Evolutionary conservation across 2,329 filamentous ascomycete genomes (phyloP), one percentile per base, ranked within the genome.

Genomic region (Pleurostoma richardsiae): DNA sequence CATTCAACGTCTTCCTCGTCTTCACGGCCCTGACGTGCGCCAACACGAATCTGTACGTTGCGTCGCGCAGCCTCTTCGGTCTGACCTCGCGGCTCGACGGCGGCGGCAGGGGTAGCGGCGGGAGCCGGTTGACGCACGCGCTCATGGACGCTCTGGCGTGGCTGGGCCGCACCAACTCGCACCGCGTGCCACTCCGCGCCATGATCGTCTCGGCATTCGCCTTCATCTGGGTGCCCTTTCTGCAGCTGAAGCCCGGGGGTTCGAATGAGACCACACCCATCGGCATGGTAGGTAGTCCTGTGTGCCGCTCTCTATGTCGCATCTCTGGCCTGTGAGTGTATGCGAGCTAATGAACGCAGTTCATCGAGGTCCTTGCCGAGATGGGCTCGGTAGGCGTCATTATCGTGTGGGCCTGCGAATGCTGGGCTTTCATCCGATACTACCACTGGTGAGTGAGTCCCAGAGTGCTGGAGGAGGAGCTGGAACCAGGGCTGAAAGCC

Each of bases 151-250:
- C 30, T 61, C 49, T 65, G n/a, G 58, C 61, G 1, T 63, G 54
- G 50, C 56, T 66, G 27, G 62, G 61, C 3, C 56, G 54, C 46
- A 65, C 60, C 2, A 63, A 62, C 36, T 49, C 51, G 4, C 52
- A 53, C 33, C 58, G 56, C 29, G 66, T 71, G 6, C 67, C 68
- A 1, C 56, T 67, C 42, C 56, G 64, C 2, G 66, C 68, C 2
- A 61, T 71, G 52, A 52, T 68, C 6, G 54, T 68, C 26, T 70
- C 68, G 2, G 60, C 65, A 2, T 42, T 67, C 4, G 54, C 54
- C n/a, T 70, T 71, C 43, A 56, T 59, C 45, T 71, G 68, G 68
- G 61, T 71, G 7, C 69, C 68, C 3, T 71, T 70, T 41, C 48
- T 71, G 26, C 64, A 68, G 42, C 57, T 71, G 10, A 27, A 41